Percentiles rank a stretch among this genome's conserved stretches.
Conservation (phyloP, 371 early-diverging fungal species). For the Parasitella parasitica region DNA sequence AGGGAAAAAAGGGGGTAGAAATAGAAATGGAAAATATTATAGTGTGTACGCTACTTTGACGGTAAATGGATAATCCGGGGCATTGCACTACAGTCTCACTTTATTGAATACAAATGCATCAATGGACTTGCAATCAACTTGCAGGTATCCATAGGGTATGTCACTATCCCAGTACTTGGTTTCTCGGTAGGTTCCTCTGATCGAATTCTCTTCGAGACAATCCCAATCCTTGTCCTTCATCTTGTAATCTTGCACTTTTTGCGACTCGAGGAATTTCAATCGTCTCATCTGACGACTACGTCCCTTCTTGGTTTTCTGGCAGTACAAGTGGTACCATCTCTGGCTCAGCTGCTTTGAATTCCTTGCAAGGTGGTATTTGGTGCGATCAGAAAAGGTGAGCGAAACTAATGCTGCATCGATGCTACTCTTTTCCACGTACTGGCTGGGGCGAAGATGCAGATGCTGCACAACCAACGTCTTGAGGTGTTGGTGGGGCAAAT, state of each 20-base stretch:
- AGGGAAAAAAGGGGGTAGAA: not conserved
- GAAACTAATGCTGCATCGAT: constrained; percentile 5
- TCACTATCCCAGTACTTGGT: not conserved
- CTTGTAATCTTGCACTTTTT: not conserved
- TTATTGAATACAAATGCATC: not conserved
- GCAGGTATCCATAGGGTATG: constrained; percentile 7
- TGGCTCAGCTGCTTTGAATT: not conserved
- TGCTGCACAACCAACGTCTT: not conserved
- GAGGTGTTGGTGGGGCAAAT: not conserved
- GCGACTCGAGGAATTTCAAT: not conserved
- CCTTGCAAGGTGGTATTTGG: not conserved
- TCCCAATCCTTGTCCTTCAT: constrained; percentile 11
- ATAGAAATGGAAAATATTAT: not conserved
- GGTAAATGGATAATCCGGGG: not conserved
- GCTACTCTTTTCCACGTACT: not conserved
- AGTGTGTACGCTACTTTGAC: not conserved
- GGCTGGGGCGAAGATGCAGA: constrained; percentile 2
- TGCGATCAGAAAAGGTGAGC: not conserved
- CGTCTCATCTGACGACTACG: not conserved
- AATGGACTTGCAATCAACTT: not conserved
- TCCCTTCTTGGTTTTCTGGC: not conserved
- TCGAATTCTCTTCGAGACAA: not conserved
- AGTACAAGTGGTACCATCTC: constrained; percentile 4
- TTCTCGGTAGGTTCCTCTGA: constrained; percentile 11
- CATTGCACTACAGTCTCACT: not conserved